A percentile compares a stretch with the other conserved stretches of the same genome.
phyloP scores from a whole-genome alignment of 2,329 filamentous ascomycete genomes.

The Pseudocercospora cruenta region DNA sequence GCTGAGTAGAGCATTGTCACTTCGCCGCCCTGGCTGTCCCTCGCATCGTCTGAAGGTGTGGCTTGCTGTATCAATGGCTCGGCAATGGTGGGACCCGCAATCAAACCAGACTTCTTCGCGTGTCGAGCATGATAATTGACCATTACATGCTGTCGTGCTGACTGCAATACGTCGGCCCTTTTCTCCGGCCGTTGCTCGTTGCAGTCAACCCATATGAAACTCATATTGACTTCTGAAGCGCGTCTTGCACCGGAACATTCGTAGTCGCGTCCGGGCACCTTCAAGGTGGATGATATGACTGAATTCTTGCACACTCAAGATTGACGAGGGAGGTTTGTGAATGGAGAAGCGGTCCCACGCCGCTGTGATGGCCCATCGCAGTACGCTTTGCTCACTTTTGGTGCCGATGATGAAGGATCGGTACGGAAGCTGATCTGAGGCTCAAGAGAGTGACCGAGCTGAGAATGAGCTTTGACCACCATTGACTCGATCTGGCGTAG shows the following conservation, averaged over 20 bases:
- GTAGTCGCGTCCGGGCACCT: neutral
- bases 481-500: neutral
- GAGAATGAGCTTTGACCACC: neutral
- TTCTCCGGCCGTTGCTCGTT: slow-evolving; percentile 5
- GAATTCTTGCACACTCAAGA: too few relatives aligned
- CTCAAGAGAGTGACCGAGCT: neutral
- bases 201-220: slow-evolving; percentile 8
- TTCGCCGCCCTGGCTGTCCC: neutral
- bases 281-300: neutral
- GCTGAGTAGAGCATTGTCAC: neutral
- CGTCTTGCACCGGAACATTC: neutral
- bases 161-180: neutral
- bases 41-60: neutral
- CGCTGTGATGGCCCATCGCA: neutral
- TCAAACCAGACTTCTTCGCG: neutral
- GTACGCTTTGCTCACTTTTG: neutral
- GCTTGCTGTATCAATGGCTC: neutral
- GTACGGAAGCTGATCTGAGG: neutral
- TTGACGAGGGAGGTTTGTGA: too few relatives aligned
- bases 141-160: slow-evolving; percentile 11
- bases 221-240: neutral
- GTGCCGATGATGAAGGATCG: neutral
- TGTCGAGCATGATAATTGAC: slow-evolving; percentile 2
- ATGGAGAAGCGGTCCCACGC: neutral
- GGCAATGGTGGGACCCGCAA: neutral